Evolutionary conservation across 1,139 yeast genomes (phyloP), one percentile per base, ranked within the genome.

Genomic region (Taphrina betulina): DNA sequence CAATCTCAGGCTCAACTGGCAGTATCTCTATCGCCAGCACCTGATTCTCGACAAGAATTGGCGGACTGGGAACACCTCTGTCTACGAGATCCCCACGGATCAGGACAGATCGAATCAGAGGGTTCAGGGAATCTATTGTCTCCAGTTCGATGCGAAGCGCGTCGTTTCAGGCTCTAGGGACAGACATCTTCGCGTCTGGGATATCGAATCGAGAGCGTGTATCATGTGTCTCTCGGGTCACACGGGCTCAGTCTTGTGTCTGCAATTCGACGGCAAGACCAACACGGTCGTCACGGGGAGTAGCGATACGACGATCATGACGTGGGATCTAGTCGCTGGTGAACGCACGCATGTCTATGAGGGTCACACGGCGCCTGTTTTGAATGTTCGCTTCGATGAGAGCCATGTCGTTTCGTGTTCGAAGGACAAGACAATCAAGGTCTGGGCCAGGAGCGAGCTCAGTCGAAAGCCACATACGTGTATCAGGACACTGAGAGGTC

Each of bases 331-430:
- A 16, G 73, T 92, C 61, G 75, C 77, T 4, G 78, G 82, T 0
- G 72, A 73, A 37, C 79, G 86, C 61, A 73, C 85, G 1, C 74
- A 85, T 1, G 83, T 92, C 1, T 68, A 85, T 35, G 82, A 83
- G 64, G 92, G 90, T 4, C 85, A 85, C 34, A 48, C 56, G 10
- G 61, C 56, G 16, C 53, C 55, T 34, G 61, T 58, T 4, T 48
- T 58, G 24, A 48, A 48, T 17, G 45, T 58, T 26, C 42, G 55
- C 14, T 53, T 58, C 31, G 48, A 53, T 16, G 56, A 34, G 20
- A 29, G 34, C 16, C 41, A 58, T 28, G 58, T 58, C 20, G 53
- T 58, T 14, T 57, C 61, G 10, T 58, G 58, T 34, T 58, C 61
- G 2, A 58, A 54, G 22, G 61, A 58, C 51, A 41, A 42, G 38